Base-by-base conservation (phyloP, 768 basidiomycete species). In the Lentinula sp. region DNA sequence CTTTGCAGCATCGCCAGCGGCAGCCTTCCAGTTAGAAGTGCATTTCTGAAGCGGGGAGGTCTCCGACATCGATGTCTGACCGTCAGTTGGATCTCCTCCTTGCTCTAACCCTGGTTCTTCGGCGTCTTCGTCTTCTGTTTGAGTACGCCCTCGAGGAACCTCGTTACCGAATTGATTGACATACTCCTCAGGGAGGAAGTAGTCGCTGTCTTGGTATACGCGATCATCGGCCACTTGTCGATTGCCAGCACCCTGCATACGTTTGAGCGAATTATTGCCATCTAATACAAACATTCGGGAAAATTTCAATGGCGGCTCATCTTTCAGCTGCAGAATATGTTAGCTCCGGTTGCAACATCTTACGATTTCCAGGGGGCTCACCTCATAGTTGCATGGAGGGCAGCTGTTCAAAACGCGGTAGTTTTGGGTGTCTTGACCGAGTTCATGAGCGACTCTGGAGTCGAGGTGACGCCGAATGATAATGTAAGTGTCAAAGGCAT, bases 401-500 rank as follows among this genome's bases (percentile, higher is more conserved):
- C 60, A 35, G 61, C 62, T 57, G 66, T 63, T 61, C 51, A 20
- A 56, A 71, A 69, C 58, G 65, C 62, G 18, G 64, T 59, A 53
- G 62, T 69, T 28, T 63, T 73, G n/a, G 55, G 74, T 23, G 23
- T 57, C 54, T 28, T 61, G 55, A 10, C 43, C 54, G 9, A 35
- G 60, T n/a, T 63, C 63, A 8, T 1, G 13, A 1, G 61, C 16
- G 12, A 72, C 60, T 0, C 43, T 52, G 2, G 35, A n/a, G 10
- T 66, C 49, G 12, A 73, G 57, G 0, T 5, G 9, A 0, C 61
- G 60, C 1, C 51, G 35, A 8, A 74, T 67, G 2, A 52, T 16
- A n/a, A 73, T 65, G 57, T 71, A 76, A 0, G 65, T 36, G 36
- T 74, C 70, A 51, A 71, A 72, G 7, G 71, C 52, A 10, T 68